Evolutionary conservation across 352 stramenopile genomes (phyloP), one percentile per base, ranked within the genome.

Genomic region (Lagenidium giganteum): DNA sequence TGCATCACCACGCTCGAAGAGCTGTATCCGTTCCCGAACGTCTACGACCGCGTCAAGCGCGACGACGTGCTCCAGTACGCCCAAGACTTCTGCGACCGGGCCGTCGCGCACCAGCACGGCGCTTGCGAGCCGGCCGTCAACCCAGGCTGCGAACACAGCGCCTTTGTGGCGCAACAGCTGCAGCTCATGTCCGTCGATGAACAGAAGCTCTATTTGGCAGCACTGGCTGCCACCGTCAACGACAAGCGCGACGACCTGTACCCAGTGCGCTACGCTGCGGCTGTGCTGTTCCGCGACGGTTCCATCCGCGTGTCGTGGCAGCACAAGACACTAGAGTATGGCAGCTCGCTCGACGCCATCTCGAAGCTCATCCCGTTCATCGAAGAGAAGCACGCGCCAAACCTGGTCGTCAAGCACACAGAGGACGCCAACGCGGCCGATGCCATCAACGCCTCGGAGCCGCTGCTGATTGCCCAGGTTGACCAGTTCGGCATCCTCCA

Each of bases 401-500:
- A 26, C n/a, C 12, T 46, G n/a, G 23, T 55, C 8, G 22, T 38
- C 21, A 8, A 25, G 1, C 4, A 31, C 3, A 16, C 22, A 8
- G 32, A 22, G 30, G 17, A 43, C 3, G 13, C 43, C 17, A 17
- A 22, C 14, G 21, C 23, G 14, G 17, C 47, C 44, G 28, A 47
- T 26, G 46, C 45, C 2, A 23, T 24, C 18, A 36, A 56, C 8
- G 22, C 6, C 1, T 47, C 43, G 1, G 36, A 43, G 9, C 67
- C 80, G 4, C 33, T 79, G 28, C 59, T 86, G 20, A 51, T 95
- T 23, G 55, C 90, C 12, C 80, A 93, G 36, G 81, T 83, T 36
- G 87, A 96, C 68, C 83, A 96, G 51, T 95, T 91, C 51, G 87
- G 84, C 20, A 80, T 96, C 22, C 59, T 83, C 5, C 84, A 95